Evolutionary conservation across 257 asterid species (phyloP).

Genomic region (Forsythia viridissima): DNA sequence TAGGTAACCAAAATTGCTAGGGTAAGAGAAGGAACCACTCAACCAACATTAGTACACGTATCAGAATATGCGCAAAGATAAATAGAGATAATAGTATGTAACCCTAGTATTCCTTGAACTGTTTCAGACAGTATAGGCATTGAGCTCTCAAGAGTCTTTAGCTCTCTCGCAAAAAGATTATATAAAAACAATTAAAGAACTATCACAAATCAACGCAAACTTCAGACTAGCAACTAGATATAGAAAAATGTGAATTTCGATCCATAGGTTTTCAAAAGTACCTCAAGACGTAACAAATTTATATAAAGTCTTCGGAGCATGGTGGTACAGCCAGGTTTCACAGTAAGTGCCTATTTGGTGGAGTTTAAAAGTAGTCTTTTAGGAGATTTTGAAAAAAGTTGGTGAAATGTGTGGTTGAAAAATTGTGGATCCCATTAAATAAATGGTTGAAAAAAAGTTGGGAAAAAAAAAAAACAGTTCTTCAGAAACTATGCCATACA

Average conservation of each 20-base stretch:
- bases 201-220: not conserved
- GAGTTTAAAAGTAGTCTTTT: too few relatives aligned
- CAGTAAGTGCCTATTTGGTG: too few relatives aligned
- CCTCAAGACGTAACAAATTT: not conserved
- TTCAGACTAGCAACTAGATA: not conserved
- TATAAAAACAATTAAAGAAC: not conserved
- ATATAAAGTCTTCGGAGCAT: not conserved
- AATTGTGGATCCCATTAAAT: too few relatives aligned
- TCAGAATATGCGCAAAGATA: not conserved
- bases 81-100: not conserved
- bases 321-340: not conserved
- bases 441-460: too few relatives aligned
- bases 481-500: too few relatives aligned
- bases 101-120: not conserved
- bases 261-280: not conserved
- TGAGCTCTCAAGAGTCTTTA: not conserved
- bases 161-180: not conserved
- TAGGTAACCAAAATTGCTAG: not conserved
- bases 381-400: too few relatives aligned
- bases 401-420: too few relatives aligned
- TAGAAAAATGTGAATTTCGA: not conserved
- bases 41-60: too few relatives aligned
- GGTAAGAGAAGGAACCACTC: not conserved
- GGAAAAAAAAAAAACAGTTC: too few relatives aligned
- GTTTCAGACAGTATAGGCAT: not conserved